Evolutionary conservation across 2,329 filamentous ascomycete genomes (phyloP), one percentile per base, ranked within the genome.

Genomic region (Pyrenochaeta sp.): DNA sequence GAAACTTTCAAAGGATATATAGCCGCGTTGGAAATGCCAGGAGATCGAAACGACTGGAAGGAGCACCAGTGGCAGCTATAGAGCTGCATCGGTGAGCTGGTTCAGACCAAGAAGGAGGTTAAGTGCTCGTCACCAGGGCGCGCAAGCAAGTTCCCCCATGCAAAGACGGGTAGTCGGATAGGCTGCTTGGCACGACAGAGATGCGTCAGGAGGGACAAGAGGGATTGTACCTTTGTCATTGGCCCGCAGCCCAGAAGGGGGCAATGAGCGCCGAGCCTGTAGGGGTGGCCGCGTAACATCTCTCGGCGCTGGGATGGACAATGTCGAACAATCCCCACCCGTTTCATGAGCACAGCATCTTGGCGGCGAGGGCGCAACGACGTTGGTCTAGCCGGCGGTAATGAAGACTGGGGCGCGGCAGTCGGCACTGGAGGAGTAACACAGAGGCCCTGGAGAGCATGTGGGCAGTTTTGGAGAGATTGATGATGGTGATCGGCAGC

Each of bases 161-260:
- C 68, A 41, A 70, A 72, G 68, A 68, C 70, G 69, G 69, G 64
- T 69, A 67, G 48, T 61, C 68, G 70, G 67, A 59, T 62, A 54
- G 41, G 42, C 41, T 6, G 35, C 69, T 70, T 71, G 69, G 68
- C 69, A 60, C 55, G 64, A 61, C 64, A 67, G 48, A 50, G 58
- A 52, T 35, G 33, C 18, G 56, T 65, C 61, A 62, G 60, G 64
- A 61, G 60, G 51, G 43, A 56, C 49, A 54, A 57, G 45, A 51
- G 36, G 42, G 44, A 5, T 55, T 51, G 53, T 56, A 45, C 44
- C 50, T 54, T 54, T 56, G 40, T 61, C 45, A 63, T 63, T 66
- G 63, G 66, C 47, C 42, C 58, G 46, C 52, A 45, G 48, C 42
- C 55, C 56, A 44, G 33, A 61, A 60, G 37, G 56, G 63, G 62